A percentile compares a stretch with the other conserved stretches of the same genome.
phyloP scores from a whole-genome alignment of 2,329 filamentous ascomycete genomes.

The Aspergillus sp. region DNA sequence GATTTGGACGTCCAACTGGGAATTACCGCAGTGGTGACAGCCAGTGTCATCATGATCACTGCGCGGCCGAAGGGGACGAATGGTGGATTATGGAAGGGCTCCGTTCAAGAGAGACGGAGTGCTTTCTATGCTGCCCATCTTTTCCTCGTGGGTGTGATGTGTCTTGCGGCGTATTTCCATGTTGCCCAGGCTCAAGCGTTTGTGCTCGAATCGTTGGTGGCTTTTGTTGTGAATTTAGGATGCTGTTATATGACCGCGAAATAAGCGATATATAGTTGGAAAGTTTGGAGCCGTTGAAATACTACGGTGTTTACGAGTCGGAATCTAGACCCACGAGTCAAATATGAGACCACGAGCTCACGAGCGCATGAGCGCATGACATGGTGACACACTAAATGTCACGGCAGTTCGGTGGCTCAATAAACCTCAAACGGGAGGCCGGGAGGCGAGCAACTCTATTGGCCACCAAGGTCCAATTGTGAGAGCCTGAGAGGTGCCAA shows the following conservation, averaged over 20 bases:
- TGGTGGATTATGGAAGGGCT: conserved; percentile 14
- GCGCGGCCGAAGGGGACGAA: conserved; percentile 41
- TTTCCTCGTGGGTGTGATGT: conserved; percentile 49
- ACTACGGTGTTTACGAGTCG: neutral
- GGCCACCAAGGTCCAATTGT: too few relatives aligned
- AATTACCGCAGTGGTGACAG: conserved; percentile 49
- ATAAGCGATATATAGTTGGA: neutral
- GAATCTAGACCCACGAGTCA: neutral
- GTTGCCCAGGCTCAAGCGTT: conserved; percentile 56
- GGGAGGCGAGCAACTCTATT: too few relatives aligned
- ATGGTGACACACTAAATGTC: too few relatives aligned
- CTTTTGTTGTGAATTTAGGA: conserved; percentile 46
- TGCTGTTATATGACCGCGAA: conserved; percentile 24
- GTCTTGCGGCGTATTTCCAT: conserved; percentile 55
- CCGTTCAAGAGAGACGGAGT: conserved; percentile 35
- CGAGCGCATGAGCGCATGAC: too few relatives aligned
- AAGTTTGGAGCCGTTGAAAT: neutral
- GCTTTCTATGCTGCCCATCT: conserved; percentile 60
- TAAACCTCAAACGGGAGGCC: too few relatives aligned
- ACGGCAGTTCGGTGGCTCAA: too few relatives aligned
- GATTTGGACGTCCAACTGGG: conserved; percentile 61
- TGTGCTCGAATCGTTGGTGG: conserved; percentile 50
- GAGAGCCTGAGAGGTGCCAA: too few relatives aligned
- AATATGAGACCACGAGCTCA: neutral
- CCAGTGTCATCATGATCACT: conserved; percentile 50